Evolutionary conservation across 2,329 filamentous ascomycete genomes (phyloP).

Genomic region (Canariomyces notabilis): DNA sequence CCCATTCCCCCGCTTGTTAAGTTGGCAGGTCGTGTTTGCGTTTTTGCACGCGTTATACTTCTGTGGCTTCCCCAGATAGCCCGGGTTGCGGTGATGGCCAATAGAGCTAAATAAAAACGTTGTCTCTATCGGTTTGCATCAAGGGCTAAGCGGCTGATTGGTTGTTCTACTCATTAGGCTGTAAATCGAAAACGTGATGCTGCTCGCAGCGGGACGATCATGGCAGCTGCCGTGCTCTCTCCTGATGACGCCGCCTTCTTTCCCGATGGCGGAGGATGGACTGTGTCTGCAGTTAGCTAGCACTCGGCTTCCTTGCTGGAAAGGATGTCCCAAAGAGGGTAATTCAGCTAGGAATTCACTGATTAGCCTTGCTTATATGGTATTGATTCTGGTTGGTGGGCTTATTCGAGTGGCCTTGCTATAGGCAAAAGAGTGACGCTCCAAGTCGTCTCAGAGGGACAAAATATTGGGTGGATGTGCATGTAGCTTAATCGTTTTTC

Average conservation of each 20-base stretch:
- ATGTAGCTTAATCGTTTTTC: too few relatives aligned
- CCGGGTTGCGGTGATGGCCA: constrained; percentile 14
- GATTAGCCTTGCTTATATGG: too few relatives aligned
- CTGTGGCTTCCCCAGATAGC: constrained; percentile 12
- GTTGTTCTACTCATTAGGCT: constrained; percentile 27
- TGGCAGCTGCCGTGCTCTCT: background rate
- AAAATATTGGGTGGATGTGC: too few relatives aligned
- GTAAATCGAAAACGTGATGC: constrained; percentile 18
- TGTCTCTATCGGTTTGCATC: constrained; percentile 1
- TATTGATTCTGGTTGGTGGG: too few relatives aligned
- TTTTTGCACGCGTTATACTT: background rate
- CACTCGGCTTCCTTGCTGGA: background rate
- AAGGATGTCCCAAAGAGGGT: too few relatives aligned
- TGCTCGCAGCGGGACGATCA: background rate
- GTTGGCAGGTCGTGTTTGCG: constrained; percentile 4
- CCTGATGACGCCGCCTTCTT: background rate
- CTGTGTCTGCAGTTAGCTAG: background rate
- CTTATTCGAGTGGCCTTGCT: too few relatives aligned
- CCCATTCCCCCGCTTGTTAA: constrained; percentile 6
- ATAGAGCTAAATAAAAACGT: constrained; percentile 24
- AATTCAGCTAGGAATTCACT: too few relatives aligned
- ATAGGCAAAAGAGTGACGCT: too few relatives aligned
- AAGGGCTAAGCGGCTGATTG: constrained; percentile 27
- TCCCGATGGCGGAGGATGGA: background rate
- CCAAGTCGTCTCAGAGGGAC: too few relatives aligned